A percentile compares a stretch with the other conserved stretches of the same genome.
These are phyloP conservation scores for Tylopilus plumbeoviolaceoides DNA, from an alignment of 768 basidiomycete genomes.

Conservation along the genomic window DNA sequence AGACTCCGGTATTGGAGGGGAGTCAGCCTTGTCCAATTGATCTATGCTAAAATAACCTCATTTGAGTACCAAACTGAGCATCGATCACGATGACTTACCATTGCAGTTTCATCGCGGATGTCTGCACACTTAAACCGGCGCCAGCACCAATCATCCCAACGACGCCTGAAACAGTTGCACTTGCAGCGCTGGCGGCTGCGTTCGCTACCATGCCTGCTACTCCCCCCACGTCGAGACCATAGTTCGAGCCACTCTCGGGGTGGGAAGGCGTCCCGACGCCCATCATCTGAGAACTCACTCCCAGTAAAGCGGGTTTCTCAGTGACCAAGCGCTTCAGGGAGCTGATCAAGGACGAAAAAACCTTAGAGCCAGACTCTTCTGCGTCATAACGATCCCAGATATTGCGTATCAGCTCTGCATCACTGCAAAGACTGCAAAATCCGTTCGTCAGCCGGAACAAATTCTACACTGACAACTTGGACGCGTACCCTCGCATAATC, in stretches of 20 bases:
- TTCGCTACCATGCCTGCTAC: conserved; percentile 83
- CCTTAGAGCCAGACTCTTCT: conserved; percentile 54
- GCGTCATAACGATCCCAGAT: conserved; percentile 80
- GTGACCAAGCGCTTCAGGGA: conserved; percentile 84
- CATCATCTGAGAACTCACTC: conserved; percentile 73
- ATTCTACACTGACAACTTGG: no score
- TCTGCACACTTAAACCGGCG: conserved; percentile 65
- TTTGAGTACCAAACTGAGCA: neutral
- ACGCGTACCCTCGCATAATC: no score
- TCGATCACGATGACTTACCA: conserved; percentile 52
- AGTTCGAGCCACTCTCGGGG: conserved; percentile 29
- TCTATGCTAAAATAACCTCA: conserved; percentile 66
- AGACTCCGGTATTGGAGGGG: conserved; percentile 88
- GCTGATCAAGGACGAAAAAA: conserved; percentile 75
- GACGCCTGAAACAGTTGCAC: conserved; percentile 78
- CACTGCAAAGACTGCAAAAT: no score
- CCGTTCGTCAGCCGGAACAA: no score
- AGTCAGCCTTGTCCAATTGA: conserved; percentile 95
- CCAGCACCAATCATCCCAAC: conserved; percentile 80
- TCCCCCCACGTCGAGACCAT: conserved; percentile 58
- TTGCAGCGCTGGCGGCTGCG: conserved; percentile 77
- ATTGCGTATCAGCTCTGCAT: conserved; percentile 69
- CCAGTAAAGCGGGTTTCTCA: conserved; percentile 83
- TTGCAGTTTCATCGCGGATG: conserved; percentile 83
- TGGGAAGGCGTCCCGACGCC: conserved; percentile 62